Percentiles rank a stretch among this genome's conserved stretches.
Evolutionary conservation across 345 rosid genomes (phyloP).

Genomic region (Brassica carinata): DNA sequence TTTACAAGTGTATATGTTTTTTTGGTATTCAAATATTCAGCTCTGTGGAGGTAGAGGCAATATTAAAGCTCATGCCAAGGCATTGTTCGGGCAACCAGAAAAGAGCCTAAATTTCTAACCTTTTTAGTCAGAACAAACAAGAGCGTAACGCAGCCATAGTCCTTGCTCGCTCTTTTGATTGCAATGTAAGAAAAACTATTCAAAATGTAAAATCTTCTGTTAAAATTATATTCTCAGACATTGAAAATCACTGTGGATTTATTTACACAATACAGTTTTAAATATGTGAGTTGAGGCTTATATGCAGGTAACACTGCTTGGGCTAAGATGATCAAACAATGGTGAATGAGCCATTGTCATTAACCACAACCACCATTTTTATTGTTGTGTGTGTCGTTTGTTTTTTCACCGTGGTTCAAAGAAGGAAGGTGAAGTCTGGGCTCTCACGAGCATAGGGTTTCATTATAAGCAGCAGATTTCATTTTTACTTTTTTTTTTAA

Average conservation of each 20-base stretch:
- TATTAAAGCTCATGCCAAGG: background rate
- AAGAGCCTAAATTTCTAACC: background rate
- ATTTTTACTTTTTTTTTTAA: too few species aligned
- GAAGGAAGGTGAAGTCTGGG: background rate
- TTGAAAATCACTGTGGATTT: too few species aligned
- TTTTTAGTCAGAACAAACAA: background rate
- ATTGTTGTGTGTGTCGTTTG: background rate
- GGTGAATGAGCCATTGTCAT: background rate
- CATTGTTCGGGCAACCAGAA: background rate
- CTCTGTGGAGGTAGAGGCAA: background rate
- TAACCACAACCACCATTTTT: background rate
- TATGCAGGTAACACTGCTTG: too few species aligned
- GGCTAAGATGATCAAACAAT: background rate
- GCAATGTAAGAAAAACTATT: background rate
- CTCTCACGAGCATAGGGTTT: background rate
- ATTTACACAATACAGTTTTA: too few species aligned
- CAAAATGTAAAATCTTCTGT: too few species aligned
- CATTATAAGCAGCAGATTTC: background rate
- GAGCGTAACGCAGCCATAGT: background rate
- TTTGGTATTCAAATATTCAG: background rate
- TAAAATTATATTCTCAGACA: too few species aligned
- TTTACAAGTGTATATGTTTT: background rate
- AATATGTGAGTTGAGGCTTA: too few species aligned
- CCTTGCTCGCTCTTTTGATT: background rate
- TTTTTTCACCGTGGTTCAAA: background rate